These are phyloP conservation scores for Sesbania bispinosa DNA, from an alignment of 306 rosid genomes.

Conservation along the genomic window DNA sequence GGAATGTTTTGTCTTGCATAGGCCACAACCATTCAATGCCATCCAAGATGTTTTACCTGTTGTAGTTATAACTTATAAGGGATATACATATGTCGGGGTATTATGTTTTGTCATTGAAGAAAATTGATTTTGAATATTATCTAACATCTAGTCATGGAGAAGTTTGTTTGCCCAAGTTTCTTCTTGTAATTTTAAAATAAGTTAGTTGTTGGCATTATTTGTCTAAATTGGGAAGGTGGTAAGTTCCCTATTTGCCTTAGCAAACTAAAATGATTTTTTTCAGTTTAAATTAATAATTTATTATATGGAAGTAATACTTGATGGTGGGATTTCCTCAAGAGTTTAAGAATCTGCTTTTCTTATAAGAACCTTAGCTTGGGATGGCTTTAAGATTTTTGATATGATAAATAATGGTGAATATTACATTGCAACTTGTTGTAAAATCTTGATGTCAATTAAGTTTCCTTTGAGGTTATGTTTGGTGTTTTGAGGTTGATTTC, in stretches of 20 bases:
- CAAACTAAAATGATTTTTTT: background rate
- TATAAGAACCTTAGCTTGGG: background rate
- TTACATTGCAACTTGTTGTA: background rate
- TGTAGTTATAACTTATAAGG: slow-evolving; percentile 14
- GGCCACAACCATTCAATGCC: background rate
- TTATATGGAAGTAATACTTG: background rate
- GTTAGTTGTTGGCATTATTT: too few species aligned
- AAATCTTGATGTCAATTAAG: background rate
- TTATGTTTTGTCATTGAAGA: too few species aligned
- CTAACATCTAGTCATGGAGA: too few species aligned
- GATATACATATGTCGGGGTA: too few species aligned
- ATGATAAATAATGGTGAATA: background rate
- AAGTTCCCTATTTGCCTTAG: background rate
- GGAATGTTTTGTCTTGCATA: too few species aligned
- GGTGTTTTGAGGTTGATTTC: slow-evolving; percentile 24
- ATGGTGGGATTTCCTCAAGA: background rate
- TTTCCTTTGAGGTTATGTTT: too few species aligned
- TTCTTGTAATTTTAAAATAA: too few species aligned
- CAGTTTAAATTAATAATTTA: background rate
- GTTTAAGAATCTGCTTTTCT: background rate
- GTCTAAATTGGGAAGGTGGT: background rate
- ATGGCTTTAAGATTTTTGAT: slow-evolving; percentile 3
- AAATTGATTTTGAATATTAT: too few species aligned
- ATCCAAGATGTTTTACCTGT: too few species aligned
- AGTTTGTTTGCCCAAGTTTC: too few species aligned